These are phyloP conservation scores for Xylariaceae sp. DNA, from an alignment of 2,329 filamentous ascomycete genomes.

Conservation along the genomic window DNA sequence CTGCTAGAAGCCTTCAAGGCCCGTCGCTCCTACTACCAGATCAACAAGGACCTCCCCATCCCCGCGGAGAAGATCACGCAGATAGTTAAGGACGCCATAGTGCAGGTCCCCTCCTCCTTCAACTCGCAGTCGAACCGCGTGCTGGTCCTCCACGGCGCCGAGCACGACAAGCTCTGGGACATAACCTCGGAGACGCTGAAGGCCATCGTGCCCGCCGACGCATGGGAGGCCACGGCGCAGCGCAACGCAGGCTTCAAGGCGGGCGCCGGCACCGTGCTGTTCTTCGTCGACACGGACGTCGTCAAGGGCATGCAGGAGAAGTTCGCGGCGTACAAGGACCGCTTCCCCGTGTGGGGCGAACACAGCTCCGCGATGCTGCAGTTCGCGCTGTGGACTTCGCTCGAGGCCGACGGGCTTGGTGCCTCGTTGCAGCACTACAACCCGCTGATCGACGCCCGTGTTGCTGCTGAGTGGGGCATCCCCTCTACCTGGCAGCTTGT, in stretches of 20 bases:
- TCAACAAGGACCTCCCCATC: constrained; percentile 61
- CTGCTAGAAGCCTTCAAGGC: constrained; percentile 62
- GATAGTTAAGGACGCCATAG: constrained; percentile 60
- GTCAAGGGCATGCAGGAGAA: constrained; percentile 64
- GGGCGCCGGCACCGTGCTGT: constrained; percentile 78
- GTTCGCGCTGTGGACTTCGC: constrained; percentile 72
- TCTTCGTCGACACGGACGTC: constrained; percentile 73
- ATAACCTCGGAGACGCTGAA: constrained; percentile 61
- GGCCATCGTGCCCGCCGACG: constrained; percentile 61
- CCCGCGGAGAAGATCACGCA: constrained; percentile 57
- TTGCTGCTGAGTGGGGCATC: constrained; percentile 64
- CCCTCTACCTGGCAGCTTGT: constrained; percentile 71
- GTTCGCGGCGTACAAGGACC: constrained; percentile 70
- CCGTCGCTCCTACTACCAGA: constrained; percentile 66
- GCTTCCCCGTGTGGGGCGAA: constrained; percentile 71
- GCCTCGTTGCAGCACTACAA: constrained; percentile 94
- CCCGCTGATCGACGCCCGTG: constrained; percentile 73
- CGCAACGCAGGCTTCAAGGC: constrained; percentile 55
- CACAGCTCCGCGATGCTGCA: constrained; percentile 82
- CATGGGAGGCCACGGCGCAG: constrained; percentile 50
- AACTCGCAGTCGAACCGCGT: constrained; percentile 81
- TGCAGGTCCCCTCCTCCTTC: constrained; percentile 74
- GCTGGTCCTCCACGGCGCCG: constrained; percentile 71
- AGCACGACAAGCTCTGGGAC: constrained; percentile 88
- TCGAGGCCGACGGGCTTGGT: constrained; percentile 79